Conservation (phyloP, 2,329 filamentous ascomycete species). For the Phaeomoniella chlamydospora region DNA sequence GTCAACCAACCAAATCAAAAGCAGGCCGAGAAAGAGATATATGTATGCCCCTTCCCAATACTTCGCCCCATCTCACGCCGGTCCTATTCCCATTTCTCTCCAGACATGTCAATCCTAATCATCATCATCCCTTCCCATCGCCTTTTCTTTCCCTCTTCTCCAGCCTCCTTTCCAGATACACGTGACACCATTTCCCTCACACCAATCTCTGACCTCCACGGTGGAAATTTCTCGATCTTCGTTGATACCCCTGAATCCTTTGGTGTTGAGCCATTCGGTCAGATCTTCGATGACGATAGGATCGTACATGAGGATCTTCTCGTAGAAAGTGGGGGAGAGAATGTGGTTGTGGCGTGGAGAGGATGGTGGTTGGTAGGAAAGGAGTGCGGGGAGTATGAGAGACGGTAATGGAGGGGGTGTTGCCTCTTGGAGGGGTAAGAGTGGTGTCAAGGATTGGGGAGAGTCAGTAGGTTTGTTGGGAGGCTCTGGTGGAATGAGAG, state of each 20-base stretch:
- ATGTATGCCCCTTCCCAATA: no score
- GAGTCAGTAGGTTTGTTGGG: background rate
- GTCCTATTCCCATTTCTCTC: no score
- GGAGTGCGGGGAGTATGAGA: slow-evolving; percentile 11
- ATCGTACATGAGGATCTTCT: slow-evolving; percentile 89
- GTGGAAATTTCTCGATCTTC: slow-evolving; percentile 51
- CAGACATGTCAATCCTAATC: no score
- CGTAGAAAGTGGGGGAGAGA: slow-evolving; percentile 55
- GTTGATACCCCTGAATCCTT: slow-evolving; percentile 46
- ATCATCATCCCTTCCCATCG: no score
- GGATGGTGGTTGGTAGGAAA: slow-evolving; percentile 23
- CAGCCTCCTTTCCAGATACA: slow-evolving; percentile 53
- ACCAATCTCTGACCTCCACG: slow-evolving; percentile 71
- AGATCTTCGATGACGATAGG: slow-evolving; percentile 81
- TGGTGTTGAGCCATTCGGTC: slow-evolving; percentile 65
- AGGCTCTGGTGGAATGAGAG: background rate
- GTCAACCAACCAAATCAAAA: no score
- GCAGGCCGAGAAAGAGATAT: no score
- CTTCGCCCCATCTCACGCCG: no score
- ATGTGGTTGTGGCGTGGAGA: slow-evolving; percentile 30
- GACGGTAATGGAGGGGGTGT: slow-evolving; percentile 5
- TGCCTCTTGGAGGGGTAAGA: background rate
- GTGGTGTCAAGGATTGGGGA: background rate
- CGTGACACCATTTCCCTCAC: slow-evolving; percentile 72
- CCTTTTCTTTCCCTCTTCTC: slow-evolving; percentile 7